Evolutionary conservation across 2,329 filamentous ascomycete genomes (phyloP).

Genomic region (Aureobasidium vineae): DNA sequence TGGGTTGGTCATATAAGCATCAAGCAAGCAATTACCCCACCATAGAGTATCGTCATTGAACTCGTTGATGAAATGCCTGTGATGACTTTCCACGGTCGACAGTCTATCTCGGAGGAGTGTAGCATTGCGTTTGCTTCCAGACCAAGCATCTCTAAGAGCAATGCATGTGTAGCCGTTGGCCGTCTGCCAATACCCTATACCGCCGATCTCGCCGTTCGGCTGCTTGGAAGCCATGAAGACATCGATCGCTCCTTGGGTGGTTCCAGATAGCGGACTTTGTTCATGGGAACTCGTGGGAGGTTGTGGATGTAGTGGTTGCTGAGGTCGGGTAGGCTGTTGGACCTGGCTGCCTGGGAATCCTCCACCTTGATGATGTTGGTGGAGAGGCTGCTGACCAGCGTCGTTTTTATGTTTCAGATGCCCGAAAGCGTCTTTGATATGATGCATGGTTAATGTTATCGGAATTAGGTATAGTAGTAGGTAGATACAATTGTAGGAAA

Average conservation of each 20-base stretch:
- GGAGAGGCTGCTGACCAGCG: constrained; percentile 17
- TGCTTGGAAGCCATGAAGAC: constrained; percentile 31
- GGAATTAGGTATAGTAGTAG: background rate
- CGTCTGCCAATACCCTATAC: constrained; percentile 37
- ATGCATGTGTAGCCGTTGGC: constrained; percentile 37
- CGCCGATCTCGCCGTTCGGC: constrained; percentile 32
- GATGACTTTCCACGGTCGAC: constrained; percentile 29
- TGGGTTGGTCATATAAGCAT: constrained; percentile 31
- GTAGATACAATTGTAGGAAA: background rate
- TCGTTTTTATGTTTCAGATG: background rate
- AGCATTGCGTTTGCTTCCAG: constrained; percentile 31
- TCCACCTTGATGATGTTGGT: background rate
- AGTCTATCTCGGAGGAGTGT: constrained; percentile 28
- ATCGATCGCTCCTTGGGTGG: constrained; percentile 33
- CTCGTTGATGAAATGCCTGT: constrained; percentile 33
- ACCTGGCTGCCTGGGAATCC: constrained; percentile 13
- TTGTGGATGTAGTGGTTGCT: constrained; percentile 1
- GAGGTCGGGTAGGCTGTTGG: constrained; percentile 17
- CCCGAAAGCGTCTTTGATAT: constrained; percentile 18
- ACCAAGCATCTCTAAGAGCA: constrained; percentile 33
- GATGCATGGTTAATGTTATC: background rate
- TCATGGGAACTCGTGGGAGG: background rate
- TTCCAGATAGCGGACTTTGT: constrained; percentile 3
- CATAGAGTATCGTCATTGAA: constrained; percentile 36
- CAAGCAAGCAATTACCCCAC: constrained; percentile 33